phyloP scores from a whole-genome alignment of 139 green algal species.

The Zygnema cylindricum region DNA sequence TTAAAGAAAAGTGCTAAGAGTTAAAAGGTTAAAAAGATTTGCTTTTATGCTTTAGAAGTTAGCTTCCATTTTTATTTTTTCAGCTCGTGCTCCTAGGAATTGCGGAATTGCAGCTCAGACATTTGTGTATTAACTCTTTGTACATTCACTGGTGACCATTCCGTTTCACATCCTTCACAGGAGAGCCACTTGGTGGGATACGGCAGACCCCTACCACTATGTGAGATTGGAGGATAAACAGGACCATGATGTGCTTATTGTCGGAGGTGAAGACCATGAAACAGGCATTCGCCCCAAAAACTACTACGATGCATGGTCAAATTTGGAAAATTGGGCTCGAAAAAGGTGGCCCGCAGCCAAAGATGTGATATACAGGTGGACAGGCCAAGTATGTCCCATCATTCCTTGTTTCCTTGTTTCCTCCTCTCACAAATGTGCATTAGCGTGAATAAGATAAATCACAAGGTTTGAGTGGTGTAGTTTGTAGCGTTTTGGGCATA shows the following conservation, averaged over 20 bases:
- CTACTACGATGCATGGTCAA: conserved; percentile 69
- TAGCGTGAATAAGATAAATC: too few species aligned
- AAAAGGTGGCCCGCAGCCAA: conserved; percentile 62
- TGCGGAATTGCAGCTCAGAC: too few species aligned
- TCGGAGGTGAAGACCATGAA: conserved; percentile 65
- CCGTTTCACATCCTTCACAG: too few species aligned
- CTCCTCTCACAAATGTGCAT: too few species aligned
- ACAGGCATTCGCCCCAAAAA: conserved; percentile 55
- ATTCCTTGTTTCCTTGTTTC: neutral
- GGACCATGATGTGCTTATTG: conserved; percentile 69
- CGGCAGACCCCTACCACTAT: conserved; percentile 75
- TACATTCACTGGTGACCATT: too few species aligned
- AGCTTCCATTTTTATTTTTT: too few species aligned
- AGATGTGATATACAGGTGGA: conserved; percentile 68
- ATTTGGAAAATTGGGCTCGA: conserved; percentile 63
- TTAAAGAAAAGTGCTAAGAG: neutral
- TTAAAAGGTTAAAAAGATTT: neutral
- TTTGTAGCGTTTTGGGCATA: neutral
- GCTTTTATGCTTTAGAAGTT: too few species aligned
- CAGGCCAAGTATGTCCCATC: conserved; percentile 54
- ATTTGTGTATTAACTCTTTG: too few species aligned
- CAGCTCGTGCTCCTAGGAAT: too few species aligned
- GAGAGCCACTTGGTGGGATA: conserved; percentile 72
- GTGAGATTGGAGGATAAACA: conserved; percentile 66
- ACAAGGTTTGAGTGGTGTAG: too few species aligned